These are phyloP conservation scores for Lodderomyces oxycetoniae DNA, from an alignment of 1,139 yeast genomes.

Conservation along the genomic window DNA sequence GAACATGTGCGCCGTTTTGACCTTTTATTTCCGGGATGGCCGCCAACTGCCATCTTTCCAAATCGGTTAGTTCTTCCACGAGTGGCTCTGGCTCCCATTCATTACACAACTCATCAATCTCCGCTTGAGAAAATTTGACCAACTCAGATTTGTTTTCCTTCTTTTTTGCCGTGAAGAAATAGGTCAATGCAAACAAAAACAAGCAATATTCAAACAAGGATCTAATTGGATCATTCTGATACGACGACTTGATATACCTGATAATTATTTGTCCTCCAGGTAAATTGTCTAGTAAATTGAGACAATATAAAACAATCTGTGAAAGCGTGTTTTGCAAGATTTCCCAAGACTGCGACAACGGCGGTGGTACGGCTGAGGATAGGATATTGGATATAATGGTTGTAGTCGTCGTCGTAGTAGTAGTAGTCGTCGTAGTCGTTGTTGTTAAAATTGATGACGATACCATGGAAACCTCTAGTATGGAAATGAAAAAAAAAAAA, in stretches of 20 bases:
- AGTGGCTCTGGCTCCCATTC: conserved; percentile 93
- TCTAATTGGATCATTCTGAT: conserved; percentile 90
- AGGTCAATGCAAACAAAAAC: conserved; percentile 78
- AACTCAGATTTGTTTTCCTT: conserved; percentile 72
- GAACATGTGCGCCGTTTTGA: conserved; percentile 49
- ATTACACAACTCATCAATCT: conserved; percentile 75
- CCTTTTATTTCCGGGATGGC: conserved; percentile 63
- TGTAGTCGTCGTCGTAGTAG: conserved; percentile 23
- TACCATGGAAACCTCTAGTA: background rate
- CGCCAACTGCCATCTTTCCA: conserved; percentile 59
- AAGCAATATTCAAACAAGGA: conserved; percentile 76
- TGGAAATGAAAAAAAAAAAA: background rate
- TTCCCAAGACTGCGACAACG: conserved; percentile 39
- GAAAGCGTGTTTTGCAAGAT: conserved; percentile 32
- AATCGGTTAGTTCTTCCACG: conserved; percentile 48
- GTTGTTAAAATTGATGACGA: background rate
- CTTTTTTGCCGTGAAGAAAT: conserved; percentile 78
- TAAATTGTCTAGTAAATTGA: conserved; percentile 36
- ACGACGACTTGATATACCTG: conserved; percentile 80
- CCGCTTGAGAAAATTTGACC: conserved; percentile 59
- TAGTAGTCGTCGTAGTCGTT: conserved; percentile 14
- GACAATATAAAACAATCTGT: conserved; percentile 32
- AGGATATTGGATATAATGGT: conserved; percentile 15
- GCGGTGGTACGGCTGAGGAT: conserved; percentile 8
- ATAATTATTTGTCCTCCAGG: conserved; percentile 83